Base-by-base conservation (phyloP, 345 rosid species). In the Sisymbrium altissimum region DNA sequence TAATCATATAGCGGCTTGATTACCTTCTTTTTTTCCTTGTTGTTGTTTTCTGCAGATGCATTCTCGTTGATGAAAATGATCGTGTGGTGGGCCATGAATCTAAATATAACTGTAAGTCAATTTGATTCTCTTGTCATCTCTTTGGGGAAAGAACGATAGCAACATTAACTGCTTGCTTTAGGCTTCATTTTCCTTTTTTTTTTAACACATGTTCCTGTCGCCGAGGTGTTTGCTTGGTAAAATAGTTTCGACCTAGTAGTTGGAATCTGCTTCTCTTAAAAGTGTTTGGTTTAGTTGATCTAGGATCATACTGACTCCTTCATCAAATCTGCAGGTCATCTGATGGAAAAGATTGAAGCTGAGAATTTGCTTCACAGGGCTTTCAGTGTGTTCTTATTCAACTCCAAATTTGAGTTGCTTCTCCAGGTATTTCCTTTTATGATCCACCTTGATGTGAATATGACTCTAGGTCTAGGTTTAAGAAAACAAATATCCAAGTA, bases 351-450 rank as follows among this genome's bases (percentile, higher is more conserved):
- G 73, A 88, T 95, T 58, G 84, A 85, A 79, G 81, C 89, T 71
- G 86, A 81, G 63, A 84, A 87, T 64, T 67, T 89, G 78, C 85
- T 94, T 65, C 99, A 89, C 75, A 89, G 99, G 74, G 99, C 99
- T 59, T 94, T 94, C 78, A 94, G 99, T 61, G 99, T 95, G 5
- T 95, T 95, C 73, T 77, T 95, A 70, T 92, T 92, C 62, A 95
- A 92, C 89, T 80, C 97, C 25, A 95, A 88, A 74, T 87, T 85
- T 63, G 99, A 95, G 87, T 79, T 95, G 65, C 97, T 95, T 67
- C 97, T 95, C 76, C 97, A 95, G 97, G 99, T 95, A 76, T 60
- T 61, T 21, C 0, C 18, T 23, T 49, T 49, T 41, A 40, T 25
- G 43, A 39, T 39, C n/a, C 12, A 38, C 61, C 33, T 40, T 40